A percentile compares a stretch with the other conserved stretches of the same genome.
These are phyloP conservation scores for Dalechampia spathulata DNA, from an alignment of 441 rosid species.

Conservation along the genomic window DNA sequence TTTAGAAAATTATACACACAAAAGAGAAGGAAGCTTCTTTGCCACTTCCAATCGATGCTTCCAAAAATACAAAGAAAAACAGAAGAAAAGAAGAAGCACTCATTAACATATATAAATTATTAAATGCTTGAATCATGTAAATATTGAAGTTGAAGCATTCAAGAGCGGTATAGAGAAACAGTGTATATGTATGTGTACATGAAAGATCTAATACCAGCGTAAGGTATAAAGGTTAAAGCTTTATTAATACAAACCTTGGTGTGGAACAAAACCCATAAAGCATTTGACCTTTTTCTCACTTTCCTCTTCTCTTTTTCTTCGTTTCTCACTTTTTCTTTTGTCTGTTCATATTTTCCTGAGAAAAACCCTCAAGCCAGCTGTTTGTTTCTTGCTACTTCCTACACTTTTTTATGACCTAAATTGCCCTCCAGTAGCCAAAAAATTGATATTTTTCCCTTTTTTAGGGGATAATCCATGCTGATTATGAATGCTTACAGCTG, in stretches of 20 bases:
- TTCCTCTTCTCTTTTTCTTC: too few relatives aligned
- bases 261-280: constrained; percentile 17
- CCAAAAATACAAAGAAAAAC: background rate
- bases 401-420: too few relatives aligned
- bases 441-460: too few relatives aligned
- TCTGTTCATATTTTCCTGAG: constrained; percentile 9
- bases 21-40: background rate
- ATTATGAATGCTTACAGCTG: too few relatives aligned
- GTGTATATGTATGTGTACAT: too few relatives aligned
- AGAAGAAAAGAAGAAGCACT: background rate
- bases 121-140: background rate
- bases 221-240: constrained; percentile 2
- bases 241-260: constrained; percentile 3
- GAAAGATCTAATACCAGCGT: background rate
- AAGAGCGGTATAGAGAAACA: too few relatives aligned
- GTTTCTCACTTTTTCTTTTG: background rate
- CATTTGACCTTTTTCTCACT: background rate
- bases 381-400: too few relatives aligned
- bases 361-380: too few relatives aligned
- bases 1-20: background rate
- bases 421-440: too few relatives aligned
- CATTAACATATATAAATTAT: background rate
- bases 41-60: background rate
- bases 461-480: too few relatives aligned
- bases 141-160: constrained; percentile 1